Conservation (phyloP, 2,329 filamentous ascomycete species). For the Penicillium janthinellum region DNA sequence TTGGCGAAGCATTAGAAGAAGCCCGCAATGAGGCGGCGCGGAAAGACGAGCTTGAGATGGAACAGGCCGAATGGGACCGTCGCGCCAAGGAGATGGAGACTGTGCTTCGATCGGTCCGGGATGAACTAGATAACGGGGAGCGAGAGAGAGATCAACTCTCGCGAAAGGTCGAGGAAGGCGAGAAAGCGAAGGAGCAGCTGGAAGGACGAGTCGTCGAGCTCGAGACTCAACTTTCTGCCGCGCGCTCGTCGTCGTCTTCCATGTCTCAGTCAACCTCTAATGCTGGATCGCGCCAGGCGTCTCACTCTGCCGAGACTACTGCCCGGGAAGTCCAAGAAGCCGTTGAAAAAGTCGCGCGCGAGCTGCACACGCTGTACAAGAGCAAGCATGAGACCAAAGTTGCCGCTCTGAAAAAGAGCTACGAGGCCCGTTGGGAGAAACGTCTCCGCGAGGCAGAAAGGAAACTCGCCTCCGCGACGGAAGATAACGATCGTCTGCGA, state of each 20-base stretch:
- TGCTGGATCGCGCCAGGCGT: slow-evolving; percentile 33
- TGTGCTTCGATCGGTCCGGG: slow-evolving; percentile 75
- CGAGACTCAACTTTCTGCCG: slow-evolving; percentile 48
- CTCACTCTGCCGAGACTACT: slow-evolving; percentile 49
- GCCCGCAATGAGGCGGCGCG: slow-evolving; percentile 73
- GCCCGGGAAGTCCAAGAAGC: slow-evolving; percentile 75
- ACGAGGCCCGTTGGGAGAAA: slow-evolving; percentile 89
- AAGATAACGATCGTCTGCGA: slow-evolving; percentile 75
- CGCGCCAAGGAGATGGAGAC: slow-evolving; percentile 83
- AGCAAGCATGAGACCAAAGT: slow-evolving; percentile 97
- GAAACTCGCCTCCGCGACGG: slow-evolving; percentile 66
- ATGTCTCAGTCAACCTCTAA: slow-evolving; percentile 33
- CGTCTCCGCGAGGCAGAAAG: slow-evolving; percentile 76
- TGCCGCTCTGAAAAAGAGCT: slow-evolving; percentile 75
- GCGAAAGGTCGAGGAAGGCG: slow-evolving; percentile 73
- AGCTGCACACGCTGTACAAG: slow-evolving; percentile 92
- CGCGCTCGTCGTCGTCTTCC: slow-evolving; percentile 35
- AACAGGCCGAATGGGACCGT: slow-evolving; percentile 81
- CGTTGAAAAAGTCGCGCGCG: slow-evolving; percentile 88
- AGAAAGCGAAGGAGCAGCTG: slow-evolving; percentile 57
- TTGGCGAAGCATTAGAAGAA: slow-evolving; percentile 81
- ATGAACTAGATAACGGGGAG: slow-evolving; percentile 76
- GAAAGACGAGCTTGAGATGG: slow-evolving; percentile 71
- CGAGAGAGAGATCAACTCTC: slow-evolving; percentile 79
- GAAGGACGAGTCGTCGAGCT: slow-evolving; percentile 51